Evolutionary conservation across 2,329 filamentous ascomycete species (phyloP), one percentile per base, ranked within the genome.

Genomic region (Piedraia hortae): DNA sequence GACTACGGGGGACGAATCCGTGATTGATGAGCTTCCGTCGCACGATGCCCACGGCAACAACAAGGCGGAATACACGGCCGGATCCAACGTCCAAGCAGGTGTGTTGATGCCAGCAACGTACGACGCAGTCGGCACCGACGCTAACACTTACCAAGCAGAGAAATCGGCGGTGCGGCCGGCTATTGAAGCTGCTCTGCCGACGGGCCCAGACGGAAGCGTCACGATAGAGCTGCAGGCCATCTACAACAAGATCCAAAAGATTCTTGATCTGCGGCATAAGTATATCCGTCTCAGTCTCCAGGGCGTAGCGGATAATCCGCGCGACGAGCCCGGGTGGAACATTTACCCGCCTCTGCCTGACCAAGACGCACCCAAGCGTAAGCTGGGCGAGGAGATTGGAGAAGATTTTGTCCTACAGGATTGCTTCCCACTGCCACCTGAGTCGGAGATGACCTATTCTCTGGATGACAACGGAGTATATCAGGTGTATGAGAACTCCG

Each of bases 331-430:
- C 1, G 59, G 55, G 21, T 97, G 82, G 82, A 57, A 60, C 24
- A 75, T 97, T 19, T 93, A 93, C 37, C 85, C 85, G 6, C 65
- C 74, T 8, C 80, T 80, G 4, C 85, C 82, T 4, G 74, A 88
- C 36, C 29, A 21, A 22, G 28, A 16, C 18, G 30, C 30, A 16
- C 32, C 36, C 5, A 34, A 34, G 22, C 62, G 82, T 34, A 93
- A 91, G 44, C 72, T 74, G 34, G 82, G 82, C 3, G 62, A 82
- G 33, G 64, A 89, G 38, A 77, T 93, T 36, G 85, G 85, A 6
- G 74, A 80, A 38, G 82, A 93, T 42, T 97, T 97, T 39, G 59
- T 75, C 28, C 61, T 90, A 41, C 59, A 69, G 2, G 74, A 90
- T 31, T 42, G 75, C 14, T 43, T 73, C 23, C 77, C 80, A 0